These are phyloP conservation scores for Mucor lusitanicus DNA, from an alignment of 371 early-diverging fungal species.

Conservation along the genomic window DNA sequence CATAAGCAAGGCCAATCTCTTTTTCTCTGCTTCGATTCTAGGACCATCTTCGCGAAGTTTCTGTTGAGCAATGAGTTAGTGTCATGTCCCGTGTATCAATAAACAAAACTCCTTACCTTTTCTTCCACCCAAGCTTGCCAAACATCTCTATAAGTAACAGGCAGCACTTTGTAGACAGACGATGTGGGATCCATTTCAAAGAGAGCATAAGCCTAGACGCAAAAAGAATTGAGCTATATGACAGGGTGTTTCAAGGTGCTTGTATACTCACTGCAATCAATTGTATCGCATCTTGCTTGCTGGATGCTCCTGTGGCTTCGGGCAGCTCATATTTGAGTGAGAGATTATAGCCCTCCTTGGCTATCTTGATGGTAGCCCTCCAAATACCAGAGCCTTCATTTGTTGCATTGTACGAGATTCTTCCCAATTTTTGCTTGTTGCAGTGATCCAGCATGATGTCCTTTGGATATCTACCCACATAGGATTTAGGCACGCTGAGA, in stretches of 20 bases:
- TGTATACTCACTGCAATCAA: conserved; percentile 47
- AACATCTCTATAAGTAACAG: conserved; percentile 63
- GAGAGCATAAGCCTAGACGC: conserved; percentile 33
- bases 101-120: conserved; percentile 30
- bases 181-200: conserved; percentile 49
- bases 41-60: conserved; percentile 28
- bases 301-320: conserved; percentile 2
- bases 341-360: background rate
- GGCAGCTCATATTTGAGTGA: conserved; percentile 19
- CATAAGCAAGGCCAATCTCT: conserved; percentile 29
- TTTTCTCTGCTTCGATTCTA: conserved; percentile 23
- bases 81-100: background rate
- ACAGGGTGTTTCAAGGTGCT: background rate
- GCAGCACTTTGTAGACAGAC: conserved; percentile 61
- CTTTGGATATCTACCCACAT: conserved; percentile 54
- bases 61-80: background rate
- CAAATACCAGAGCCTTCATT: conserved; percentile 20
- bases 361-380: conserved; percentile 24
- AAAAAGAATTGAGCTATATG: background rate
- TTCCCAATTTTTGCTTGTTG: conserved; percentile 20
- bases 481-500: conserved; percentile 33
- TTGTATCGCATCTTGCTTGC: conserved; percentile 55
- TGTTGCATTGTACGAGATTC: conserved; percentile 13
- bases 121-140: conserved; percentile 62
- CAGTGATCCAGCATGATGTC: conserved; percentile 36